Base-by-base conservation (phyloP, 352 stramenopile genomes). In the Thalassiosira exigua region DNA sequence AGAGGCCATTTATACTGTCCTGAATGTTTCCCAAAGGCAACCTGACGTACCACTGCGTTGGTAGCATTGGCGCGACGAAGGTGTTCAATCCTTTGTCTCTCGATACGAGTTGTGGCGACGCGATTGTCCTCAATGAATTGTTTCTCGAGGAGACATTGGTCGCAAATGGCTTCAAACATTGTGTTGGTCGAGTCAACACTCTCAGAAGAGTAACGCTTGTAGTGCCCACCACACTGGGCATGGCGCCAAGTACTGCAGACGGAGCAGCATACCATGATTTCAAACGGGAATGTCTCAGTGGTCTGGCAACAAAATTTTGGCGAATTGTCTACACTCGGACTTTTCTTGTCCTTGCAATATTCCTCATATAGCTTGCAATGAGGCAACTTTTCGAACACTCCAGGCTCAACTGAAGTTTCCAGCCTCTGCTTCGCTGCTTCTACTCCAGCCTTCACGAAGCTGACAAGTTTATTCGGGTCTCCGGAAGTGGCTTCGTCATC, bases 211-310 rank as follows among this genome's bases (percentile, higher is more conserved):
- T 84, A 88, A 26, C 69, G 72, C 27, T 87, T 91, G 61, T 90
- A 82, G 71, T 93, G 88, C 2, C 88, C 88, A 56, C 88, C 88
- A 72, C 88, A 93, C 69, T 79, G 71, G 33, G 83, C 69, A 71
- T 93, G 88, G 12, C 88, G 62, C 88, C 88, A 93, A 41, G 88
- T 91, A 17, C 86, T 89, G 70, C 88, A 93, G 19, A 81, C 51
- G 4, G 88, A 91, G 62, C 88, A 93, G 48, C 84, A 90, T 26
- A 93, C 78, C 84, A 93, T 92, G 1, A 87, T 21, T 5, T 92
- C 80, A 56, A 84, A 81, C 4, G 78, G 81, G 46, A 91, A 90
- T 0, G 75, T 68, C 60, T 92, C 84, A 17, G 88, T 91, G 1
- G 88, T 83, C 69, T 93, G 88, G 57, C 74, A 89, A 57, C 88